Base-by-base conservation (phyloP, 129 eudicot genomes). In the Ambrosia trifida region DNA sequence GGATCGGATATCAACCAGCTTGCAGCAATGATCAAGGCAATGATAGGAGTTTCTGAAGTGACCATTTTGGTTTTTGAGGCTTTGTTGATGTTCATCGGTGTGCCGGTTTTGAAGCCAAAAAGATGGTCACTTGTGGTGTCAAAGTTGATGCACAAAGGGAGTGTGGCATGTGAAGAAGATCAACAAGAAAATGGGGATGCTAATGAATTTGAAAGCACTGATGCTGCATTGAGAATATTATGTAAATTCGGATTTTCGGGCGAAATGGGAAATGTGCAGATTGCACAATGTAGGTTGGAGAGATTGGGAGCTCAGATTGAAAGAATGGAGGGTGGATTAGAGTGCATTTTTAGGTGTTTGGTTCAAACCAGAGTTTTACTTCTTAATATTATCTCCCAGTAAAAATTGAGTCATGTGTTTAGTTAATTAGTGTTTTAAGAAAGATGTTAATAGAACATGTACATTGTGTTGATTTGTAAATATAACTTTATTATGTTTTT, bases 91-190 rank as follows among this genome's bases (percentile, higher is more conserved):
- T 74, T 68, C 64, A 44, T 74, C 2, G 61, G 20, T 20, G 53
- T 12, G 10, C 80, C 84, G 5, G 47, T 43, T 74, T 74, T 59
- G 6, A 80, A 74, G 80, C 60, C 63, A 19, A 80, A 59, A 3
- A 75, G 47, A 54, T 74, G 84, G 84, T 80, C 84, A 32, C 11
- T 74, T 35, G 60, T 61, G 31, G 66, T 80, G 28, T 74, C 80
- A 43, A 80, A 80, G 73, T 69, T 80, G 76, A 74, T 63, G 30
- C 71, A 64, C 51, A 80, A 74, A 46, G 76, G 72, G 38, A 61
- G 24, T 13, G 75, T 64, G 41, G 76, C 67, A 28, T 73, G 72
- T 60, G 79, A 73, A 53, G 75, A 24, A 53, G 75, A 24, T 61
- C 70, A 69, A 60, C 70, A n/a, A 68, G 75, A 79, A 60, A 65